These are phyloP conservation scores for Vicia villosa DNA, from an alignment of 306 rosid species.

Conservation along the genomic window DNA sequence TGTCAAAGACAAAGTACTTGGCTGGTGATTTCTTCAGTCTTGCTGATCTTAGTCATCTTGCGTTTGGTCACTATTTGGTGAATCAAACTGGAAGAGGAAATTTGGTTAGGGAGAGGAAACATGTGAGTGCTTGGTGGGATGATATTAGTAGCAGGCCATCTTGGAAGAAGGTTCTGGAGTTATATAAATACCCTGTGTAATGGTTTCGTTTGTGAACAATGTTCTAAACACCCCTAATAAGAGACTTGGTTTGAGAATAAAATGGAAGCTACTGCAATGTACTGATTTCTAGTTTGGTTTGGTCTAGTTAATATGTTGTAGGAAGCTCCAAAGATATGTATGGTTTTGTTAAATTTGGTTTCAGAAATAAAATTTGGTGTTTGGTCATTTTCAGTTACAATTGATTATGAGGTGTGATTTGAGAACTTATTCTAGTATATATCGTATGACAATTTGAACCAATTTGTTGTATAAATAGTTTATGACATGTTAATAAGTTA, in stretches of 20 bases:
- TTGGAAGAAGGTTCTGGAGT: constrained; percentile 56
- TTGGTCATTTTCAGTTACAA: background rate
- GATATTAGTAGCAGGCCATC: constrained; percentile 62
- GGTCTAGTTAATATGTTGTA: background rate
- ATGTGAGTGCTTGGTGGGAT: constrained; percentile 66
- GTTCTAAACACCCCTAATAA: background rate
- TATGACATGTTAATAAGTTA: background rate
- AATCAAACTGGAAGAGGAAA: constrained; percentile 41
- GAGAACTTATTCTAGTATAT: background rate
- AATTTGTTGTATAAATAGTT: too few relatives aligned
- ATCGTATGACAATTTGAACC: too few relatives aligned
- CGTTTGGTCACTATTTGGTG: constrained; percentile 49
- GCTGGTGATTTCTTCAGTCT: constrained; percentile 46
- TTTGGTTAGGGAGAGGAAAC: constrained; percentile 51
- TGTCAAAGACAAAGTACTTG: constrained; percentile 37
- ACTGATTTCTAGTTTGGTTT: background rate
- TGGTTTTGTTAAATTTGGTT: background rate
- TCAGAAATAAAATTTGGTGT: background rate
- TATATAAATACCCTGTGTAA: constrained; percentile 39
- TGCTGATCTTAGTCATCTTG: constrained; percentile 52
- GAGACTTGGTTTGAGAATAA: constrained; percentile 6
- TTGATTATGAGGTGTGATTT: background rate
- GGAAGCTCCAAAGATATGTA: background rate
- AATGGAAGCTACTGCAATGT: background rate
- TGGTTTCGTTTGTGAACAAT: background rate